Conservation (phyloP, 2,329 filamentous ascomycete species). For the Fusarium chaquense region DNA sequence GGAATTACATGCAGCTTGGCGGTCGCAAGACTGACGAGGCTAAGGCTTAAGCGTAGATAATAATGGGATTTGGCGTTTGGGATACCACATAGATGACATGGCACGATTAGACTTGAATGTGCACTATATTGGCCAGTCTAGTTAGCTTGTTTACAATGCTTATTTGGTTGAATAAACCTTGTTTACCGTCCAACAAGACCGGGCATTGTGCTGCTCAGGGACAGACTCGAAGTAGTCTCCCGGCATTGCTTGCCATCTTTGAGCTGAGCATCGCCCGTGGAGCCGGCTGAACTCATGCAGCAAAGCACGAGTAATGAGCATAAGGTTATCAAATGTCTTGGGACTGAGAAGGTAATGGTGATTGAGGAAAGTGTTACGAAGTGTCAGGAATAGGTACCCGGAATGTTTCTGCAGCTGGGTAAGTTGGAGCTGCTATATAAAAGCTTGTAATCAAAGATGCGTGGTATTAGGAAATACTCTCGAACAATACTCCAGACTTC, state of each 20-base stretch:
- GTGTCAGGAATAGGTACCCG: background rate
- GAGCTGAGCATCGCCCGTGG: background rate
- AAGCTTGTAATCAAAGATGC: background rate
- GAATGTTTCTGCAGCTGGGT: background rate
- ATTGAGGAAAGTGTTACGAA: background rate
- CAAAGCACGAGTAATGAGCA: too few species aligned
- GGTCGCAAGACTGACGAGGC: constrained; percentile 48
- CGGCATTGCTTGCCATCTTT: background rate
- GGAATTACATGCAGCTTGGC: constrained; percentile 65
- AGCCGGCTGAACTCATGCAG: too few species aligned
- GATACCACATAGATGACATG: constrained; percentile 7
- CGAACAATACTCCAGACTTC: too few species aligned
- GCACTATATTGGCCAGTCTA: background rate
- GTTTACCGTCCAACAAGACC: background rate
- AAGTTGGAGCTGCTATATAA: background rate
- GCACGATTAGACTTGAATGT: background rate
- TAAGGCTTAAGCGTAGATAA: constrained; percentile 37
- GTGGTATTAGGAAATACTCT: background rate
- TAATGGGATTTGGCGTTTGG: constrained; percentile 38
- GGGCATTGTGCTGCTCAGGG: background rate
- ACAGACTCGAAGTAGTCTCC: background rate
- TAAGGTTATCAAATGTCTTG: background rate
- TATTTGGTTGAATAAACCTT: background rate
- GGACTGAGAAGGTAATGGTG: background rate
- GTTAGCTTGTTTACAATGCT: background rate